Conservation (phyloP, 148 eudicot genomes). For the Agrostemma githago region DNA sequence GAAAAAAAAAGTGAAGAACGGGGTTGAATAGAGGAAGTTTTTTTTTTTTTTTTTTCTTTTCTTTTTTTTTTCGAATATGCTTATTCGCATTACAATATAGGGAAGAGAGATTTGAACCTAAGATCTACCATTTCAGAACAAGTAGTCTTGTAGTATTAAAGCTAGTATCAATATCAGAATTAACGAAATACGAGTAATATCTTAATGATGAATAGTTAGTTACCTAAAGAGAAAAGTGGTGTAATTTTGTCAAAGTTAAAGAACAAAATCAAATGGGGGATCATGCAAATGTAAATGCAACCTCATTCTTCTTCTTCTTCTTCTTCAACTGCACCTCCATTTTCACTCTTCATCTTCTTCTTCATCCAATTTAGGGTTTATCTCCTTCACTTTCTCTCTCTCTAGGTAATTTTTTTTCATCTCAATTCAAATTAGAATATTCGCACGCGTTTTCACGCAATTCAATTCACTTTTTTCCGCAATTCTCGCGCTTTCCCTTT, state of each 20-base stretch:
- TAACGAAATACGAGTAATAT: too few relatives aligned
- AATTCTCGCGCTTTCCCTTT: slow-evolving; percentile 19
- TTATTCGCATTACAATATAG: too few relatives aligned
- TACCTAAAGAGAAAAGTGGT: background rate
- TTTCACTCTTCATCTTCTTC: slow-evolving; percentile 17
- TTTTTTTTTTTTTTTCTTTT: too few relatives aligned
- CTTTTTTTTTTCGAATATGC: too few relatives aligned
- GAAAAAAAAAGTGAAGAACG: too few relatives aligned
- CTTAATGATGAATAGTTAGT: background rate
- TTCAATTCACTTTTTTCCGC: slow-evolving; percentile 15
- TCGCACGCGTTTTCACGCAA: background rate
- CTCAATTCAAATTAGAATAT: background rate
- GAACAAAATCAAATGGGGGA: slow-evolving; percentile 19
- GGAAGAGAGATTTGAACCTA: too few relatives aligned
- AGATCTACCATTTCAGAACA: too few relatives aligned
- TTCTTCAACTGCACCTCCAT: slow-evolving; percentile 13
- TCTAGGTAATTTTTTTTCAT: slow-evolving; percentile 4
- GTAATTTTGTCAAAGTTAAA: slow-evolving; percentile 7
- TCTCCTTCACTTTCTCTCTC: slow-evolving; percentile 14
- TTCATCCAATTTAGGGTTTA: background rate
- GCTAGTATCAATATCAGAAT: too few relatives aligned
- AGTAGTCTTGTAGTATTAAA: too few relatives aligned
- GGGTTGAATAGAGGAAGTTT: too few relatives aligned
- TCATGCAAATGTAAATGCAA: slow-evolving; percentile 34
- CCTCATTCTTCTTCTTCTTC: slow-evolving; percentile 17